phyloP scores from a whole-genome alignment of 345 rosid genomes.

The Melaleuca quinquenervia region DNA sequence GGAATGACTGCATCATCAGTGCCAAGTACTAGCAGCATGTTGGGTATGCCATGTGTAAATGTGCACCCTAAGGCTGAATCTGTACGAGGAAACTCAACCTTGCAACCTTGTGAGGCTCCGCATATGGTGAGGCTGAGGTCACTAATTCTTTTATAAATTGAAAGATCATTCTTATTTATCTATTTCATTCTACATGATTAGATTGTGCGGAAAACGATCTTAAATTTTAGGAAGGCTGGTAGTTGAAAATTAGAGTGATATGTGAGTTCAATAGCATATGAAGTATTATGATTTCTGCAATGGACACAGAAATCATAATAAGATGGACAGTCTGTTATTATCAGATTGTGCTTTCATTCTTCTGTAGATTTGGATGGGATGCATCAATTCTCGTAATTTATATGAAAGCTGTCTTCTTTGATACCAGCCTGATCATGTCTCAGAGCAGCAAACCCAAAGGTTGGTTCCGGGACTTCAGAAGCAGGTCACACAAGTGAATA shows the following conservation, averaged over 20 bases:
- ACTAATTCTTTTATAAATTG: background rate
- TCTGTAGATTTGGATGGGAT: background rate
- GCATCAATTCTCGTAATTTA: background rate
- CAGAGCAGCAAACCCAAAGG: constrained; percentile 51
- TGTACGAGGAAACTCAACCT: constrained; percentile 58
- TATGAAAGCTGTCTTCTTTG: background rate
- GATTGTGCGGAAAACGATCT: background rate
- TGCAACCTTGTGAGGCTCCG: constrained; percentile 70
- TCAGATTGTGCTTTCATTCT: background rate
- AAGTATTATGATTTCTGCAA: background rate
- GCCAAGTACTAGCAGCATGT: constrained; percentile 58
- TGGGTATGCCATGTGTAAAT: constrained; percentile 50
- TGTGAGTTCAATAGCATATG: background rate
- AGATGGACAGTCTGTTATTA: background rate
- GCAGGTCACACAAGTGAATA: constrained; percentile 67
- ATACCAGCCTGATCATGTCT: constrained; percentile 31
- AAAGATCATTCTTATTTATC: background rate
- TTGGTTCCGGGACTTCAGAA: constrained; percentile 50
- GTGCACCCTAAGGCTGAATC: constrained; percentile 55
- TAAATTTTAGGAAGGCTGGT: background rate
- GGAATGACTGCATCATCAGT: constrained; percentile 60
- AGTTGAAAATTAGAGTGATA: background rate
- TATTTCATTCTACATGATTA: background rate
- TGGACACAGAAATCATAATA: background rate
- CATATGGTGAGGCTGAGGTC: constrained; percentile 62